phyloP scores from a whole-genome alignment of 345 rosid genomes.

The Trapa bicornis region DNA sequence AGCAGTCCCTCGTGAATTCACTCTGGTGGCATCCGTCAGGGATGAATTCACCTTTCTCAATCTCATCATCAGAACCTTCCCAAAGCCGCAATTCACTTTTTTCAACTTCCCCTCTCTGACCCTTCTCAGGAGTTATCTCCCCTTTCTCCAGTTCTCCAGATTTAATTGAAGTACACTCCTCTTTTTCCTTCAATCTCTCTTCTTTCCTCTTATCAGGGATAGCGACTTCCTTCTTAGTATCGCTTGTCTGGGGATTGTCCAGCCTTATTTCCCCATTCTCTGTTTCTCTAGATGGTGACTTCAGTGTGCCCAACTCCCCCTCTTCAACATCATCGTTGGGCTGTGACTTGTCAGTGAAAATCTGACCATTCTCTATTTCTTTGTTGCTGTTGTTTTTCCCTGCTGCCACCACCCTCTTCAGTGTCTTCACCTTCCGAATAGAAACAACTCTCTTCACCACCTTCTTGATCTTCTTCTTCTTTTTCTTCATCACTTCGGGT shows the following conservation, averaged over 20 bases:
- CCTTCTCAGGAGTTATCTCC: conserved; percentile 30
- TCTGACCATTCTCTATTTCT: conserved; percentile 27
- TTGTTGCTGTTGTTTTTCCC: conserved; percentile 13
- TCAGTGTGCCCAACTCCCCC: conserved; percentile 64
- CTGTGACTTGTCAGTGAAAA: conserved; percentile 18
- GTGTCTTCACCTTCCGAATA: conserved; percentile 26
- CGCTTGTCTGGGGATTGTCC: conserved; percentile 22
- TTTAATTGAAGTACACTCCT: conserved; percentile 16
- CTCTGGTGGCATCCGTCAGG: conserved; percentile 74
- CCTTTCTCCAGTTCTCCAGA: conserved; percentile 25
- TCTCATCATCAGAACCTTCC: conserved; percentile 49
- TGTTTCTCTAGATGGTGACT: conserved; percentile 29
- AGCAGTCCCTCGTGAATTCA: conserved; percentile 42
- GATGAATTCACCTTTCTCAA: conserved; percentile 81
- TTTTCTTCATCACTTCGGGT: conserved; percentile 16
- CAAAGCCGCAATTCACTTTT: conserved; percentile 42
- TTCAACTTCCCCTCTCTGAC: conserved; percentile 20
- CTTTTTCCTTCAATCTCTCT: conserved; percentile 36
- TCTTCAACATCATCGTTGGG: conserved; percentile 73
- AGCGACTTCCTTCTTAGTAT: conserved; percentile 41
- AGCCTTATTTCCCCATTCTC: conserved; percentile 25
- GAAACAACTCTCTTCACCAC: conserved; percentile 31
- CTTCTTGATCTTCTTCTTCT: conserved; percentile 18
- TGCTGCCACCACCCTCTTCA: conserved; percentile 29
- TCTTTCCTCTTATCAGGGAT: conserved; percentile 38